Base-by-base conservation (phyloP, 345 rosid species). In the Moringa oleifera region DNA sequence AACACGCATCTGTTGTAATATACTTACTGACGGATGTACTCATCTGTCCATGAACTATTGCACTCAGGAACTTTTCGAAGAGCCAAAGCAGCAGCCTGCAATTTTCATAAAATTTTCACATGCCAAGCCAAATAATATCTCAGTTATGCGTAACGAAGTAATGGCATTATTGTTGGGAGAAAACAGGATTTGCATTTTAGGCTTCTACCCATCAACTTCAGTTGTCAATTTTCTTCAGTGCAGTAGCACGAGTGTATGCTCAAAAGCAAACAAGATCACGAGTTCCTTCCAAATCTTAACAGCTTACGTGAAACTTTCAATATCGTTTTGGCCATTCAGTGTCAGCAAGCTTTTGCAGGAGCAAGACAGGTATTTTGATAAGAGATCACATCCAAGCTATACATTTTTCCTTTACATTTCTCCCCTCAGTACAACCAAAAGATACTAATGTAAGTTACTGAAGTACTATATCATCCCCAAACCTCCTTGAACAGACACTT, bases 11-110 rank as follows among this genome's bases (percentile, higher is more conserved):
- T 18, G 33, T 65, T 41, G 25, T 21, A 45, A 61, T 46, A 57
- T 57, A 81, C 96, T 85, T 75, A 95, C 97, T 95, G 96, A 67
- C 97, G 95, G 54, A 87, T 91, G 68, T 79, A 91, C 56, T 87
- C 89, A 41, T 90, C 95, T 18, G 87, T 89, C 99, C 99, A 95
- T 67, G 97, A 95, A 74, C 97, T 87, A 68, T 91, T 95, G 83
- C 99, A 91, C 70, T 80, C 95, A 68, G 99, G 99, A 77, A 89
- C 89, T 80, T 85, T 91, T 20, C 79, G 79, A 13, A 95, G 87
- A 66, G 99, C 96, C 82, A 91, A 73, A 46, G 99, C 99, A 71
- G 96, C 97, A 80, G 97, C 97, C 97, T 90, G 80, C 54, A 68
- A 28, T 67, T 60, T 33, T 54, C n/a, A 13, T 57, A 45, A 56